Conservation (phyloP, 2,329 filamentous ascomycete species). For the Huntiella moniliformis region DNA sequence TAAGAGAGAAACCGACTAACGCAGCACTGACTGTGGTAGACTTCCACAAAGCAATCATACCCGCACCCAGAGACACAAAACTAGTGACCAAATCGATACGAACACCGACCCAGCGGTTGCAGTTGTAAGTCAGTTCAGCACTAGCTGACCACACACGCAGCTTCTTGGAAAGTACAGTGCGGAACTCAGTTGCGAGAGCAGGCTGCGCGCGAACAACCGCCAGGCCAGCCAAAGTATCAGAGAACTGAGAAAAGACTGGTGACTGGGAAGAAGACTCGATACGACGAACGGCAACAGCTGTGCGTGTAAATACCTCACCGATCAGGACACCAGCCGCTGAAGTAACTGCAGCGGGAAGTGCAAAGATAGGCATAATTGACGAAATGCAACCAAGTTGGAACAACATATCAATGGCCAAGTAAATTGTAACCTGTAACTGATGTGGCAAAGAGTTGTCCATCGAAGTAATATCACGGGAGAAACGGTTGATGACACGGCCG, state of each 20-base stretch:
- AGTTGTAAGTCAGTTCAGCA: slow-evolving; percentile 25
- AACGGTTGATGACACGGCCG: slow-evolving; percentile 34
- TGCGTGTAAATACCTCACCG: slow-evolving; percentile 23
- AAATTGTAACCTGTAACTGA: slow-evolving; percentile 26
- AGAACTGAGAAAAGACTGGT: slow-evolving; percentile 29
- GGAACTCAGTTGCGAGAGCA: slow-evolving; percentile 24
- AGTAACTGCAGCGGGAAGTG: slow-evolving; percentile 26
- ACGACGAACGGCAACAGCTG: slow-evolving; percentile 27
- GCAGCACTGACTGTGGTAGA: slow-evolving; percentile 23
- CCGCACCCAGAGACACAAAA: slow-evolving; percentile 24
- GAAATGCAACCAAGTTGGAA: slow-evolving; percentile 29
- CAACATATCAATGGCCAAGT: slow-evolving; percentile 24
- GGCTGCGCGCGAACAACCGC: slow-evolving; percentile 25
- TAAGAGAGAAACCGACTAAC: slow-evolving; percentile 29
- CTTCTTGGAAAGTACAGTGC: slow-evolving; percentile 22
- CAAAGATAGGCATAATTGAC: slow-evolving; percentile 33
- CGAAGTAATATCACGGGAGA: slow-evolving; percentile 37
- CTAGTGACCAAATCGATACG: slow-evolving; percentile 27
- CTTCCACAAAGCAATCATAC: slow-evolving; percentile 24
- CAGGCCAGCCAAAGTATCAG: slow-evolving; percentile 23
- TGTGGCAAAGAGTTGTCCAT: slow-evolving; percentile 30
- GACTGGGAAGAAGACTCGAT: slow-evolving; percentile 28
- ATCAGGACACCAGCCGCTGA: slow-evolving; percentile 27
- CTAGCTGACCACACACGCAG: slow-evolving; percentile 22
- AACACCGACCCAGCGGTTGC: slow-evolving; percentile 29